Base-by-base conservation (phyloP, 176 grass and related monocot genomes). In the Alloteropsis semialata region DNA sequence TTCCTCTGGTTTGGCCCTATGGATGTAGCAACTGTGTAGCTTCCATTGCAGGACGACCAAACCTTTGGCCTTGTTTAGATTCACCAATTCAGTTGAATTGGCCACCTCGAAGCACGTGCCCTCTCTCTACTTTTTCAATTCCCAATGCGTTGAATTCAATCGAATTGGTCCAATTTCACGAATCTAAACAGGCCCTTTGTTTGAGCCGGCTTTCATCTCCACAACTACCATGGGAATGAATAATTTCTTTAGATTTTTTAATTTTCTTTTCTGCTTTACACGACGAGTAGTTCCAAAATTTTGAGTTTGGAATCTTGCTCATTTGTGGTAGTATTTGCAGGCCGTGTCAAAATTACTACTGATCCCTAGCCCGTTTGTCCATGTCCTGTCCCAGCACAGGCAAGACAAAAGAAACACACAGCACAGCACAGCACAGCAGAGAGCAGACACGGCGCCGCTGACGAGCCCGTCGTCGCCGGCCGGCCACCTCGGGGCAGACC, bases 1-100 rank as follows among this genome's bases (percentile, higher is more conserved):
- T 88, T 88, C 80, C 65, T 78, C 22, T 1, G 22, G 74, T 54
- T 57, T 58, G 10, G n/a, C 10, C 73, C 63, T 70, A n/a, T 17
- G 33, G 62, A 34, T 79, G 76, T 74, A 61, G 65, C 66, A 69
- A 60, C 3, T 2, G 72, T 18, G 41, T 1, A 53, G 19, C 39
- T 80, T 39, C 69, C 17, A 43, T 81, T 67, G 0, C 78, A 56
- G 21, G 33, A 11, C 0, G 12, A 17, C 6, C 30, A 3, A 0
- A 32, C 29, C 13, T 5, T n/a, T n/a, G n/a, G n/a, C n/a, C n/a
- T n/a, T n/a, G n/a, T n/a, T n/a, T n/a, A n/a, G n/a, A n/a, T n/a
- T n/a, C n/a, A n/a, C n/a, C n/a, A n/a, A n/a, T n/a, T n/a, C n/a
- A n/a, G n/a, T n/a, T n/a, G n/a, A n/a, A n/a, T n/a, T n/a, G n/a